A percentile compares a stretch with the other conserved stretches of the same genome.
Evolutionary conservation across 176 grass and related monocot genomes (phyloP).

Genomic region (Triticum dicoccoides): DNA sequence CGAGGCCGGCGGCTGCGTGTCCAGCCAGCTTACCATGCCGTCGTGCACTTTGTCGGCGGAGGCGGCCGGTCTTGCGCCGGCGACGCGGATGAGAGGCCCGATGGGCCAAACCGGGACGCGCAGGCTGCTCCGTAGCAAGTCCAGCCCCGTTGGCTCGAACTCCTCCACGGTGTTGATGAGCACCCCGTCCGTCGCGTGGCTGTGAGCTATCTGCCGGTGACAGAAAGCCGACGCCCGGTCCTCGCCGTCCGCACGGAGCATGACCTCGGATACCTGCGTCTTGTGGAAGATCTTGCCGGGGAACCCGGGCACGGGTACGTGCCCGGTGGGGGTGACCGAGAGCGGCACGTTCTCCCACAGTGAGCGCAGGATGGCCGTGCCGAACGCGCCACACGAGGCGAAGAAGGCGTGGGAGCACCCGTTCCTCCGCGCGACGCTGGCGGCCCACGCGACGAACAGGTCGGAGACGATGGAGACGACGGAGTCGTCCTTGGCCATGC

Average conservation of each 20-base stretch:
- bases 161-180: conserved; percentile 33
- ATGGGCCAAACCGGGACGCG: conserved; percentile 23
- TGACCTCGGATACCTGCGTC: background rate
- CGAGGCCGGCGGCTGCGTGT: background rate
- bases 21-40: conserved; percentile 1
- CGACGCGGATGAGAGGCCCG: conserved; percentile 20
- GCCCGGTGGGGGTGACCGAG: no score
- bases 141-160: conserved; percentile 11
- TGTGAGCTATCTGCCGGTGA: background rate
- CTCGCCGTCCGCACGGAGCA: background rate
- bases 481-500: no score
- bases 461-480: conserved; percentile 43
- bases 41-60: background rate
- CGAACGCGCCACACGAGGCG: conserved; percentile 31
- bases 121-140: conserved; percentile 4
- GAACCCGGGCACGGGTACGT: no score
- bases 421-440: conserved; percentile 7
- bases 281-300: conserved; percentile 15
- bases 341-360: background rate
- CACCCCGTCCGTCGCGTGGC: background rate
- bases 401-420: conserved; percentile 22
- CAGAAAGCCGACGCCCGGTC: conserved; percentile 8
- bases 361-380: background rate
- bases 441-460: conserved; percentile 41
- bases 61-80: background rate